phyloP scores from a whole-genome alignment of 2,329 filamentous ascomycete species.

The Colletotrichum sp. region DNA sequence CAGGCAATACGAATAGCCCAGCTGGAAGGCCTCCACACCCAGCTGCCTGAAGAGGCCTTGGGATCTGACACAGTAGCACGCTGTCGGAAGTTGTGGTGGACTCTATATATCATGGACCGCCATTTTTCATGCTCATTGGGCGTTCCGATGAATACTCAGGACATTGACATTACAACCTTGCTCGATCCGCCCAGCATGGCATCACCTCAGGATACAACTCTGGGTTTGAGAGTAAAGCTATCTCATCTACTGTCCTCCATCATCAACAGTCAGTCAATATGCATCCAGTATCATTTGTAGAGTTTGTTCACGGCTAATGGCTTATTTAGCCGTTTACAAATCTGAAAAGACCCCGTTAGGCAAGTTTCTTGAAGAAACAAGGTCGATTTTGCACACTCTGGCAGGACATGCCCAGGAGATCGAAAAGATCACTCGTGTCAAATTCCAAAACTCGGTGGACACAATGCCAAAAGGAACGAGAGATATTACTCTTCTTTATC shows the following conservation, averaged over 20 bases:
- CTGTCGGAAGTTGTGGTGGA: conserved; percentile 46
- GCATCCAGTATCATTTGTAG: not conserved
- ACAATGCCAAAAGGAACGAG: conserved; percentile 40
- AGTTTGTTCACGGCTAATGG: not conserved
- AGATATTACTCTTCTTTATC: conserved; percentile 41
- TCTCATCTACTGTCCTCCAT: conserved; percentile 40
- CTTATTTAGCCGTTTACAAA: conserved; percentile 37
- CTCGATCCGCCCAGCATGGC: conserved; percentile 29
- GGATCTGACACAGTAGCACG: conserved; percentile 32
- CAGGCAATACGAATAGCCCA: conserved; percentile 45
- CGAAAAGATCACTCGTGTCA: conserved; percentile 36
- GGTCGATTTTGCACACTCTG: conserved; percentile 38
- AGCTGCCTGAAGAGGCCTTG: conserved; percentile 40
- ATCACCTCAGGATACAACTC: conserved; percentile 31
- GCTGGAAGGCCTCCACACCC: conserved; percentile 44
- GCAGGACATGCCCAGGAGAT: conserved; percentile 43
- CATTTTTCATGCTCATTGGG: conserved; percentile 44
- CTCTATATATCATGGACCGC: conserved; percentile 43
- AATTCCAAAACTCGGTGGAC: conserved; percentile 33
- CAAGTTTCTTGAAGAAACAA: conserved; percentile 39
- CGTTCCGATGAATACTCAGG: conserved; percentile 40
- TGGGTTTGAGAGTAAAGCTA: conserved; percentile 39
- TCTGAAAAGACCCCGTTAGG: conserved; percentile 32
- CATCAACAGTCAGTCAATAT: conserved; percentile 32
- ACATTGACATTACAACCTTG: conserved; percentile 38